phyloP scores from a whole-genome alignment of 257 asterid species.

The Scutellaria baicalensis region DNA sequence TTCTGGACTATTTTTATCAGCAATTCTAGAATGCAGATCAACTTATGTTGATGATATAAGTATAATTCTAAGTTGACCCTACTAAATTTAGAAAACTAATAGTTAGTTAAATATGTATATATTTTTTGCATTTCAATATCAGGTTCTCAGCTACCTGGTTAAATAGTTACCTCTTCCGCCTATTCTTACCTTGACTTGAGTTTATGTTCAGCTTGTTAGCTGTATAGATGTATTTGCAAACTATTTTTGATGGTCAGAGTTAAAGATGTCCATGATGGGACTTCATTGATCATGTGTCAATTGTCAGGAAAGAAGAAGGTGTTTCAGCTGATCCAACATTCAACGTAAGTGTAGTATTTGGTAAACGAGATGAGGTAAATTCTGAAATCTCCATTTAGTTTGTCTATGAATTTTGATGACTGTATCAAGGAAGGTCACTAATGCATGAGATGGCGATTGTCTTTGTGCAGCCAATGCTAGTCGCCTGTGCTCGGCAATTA shows the following conservation, averaged over 20 bases:
- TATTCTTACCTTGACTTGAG: too few species aligned
- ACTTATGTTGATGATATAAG: background rate
- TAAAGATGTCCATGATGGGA: background rate
- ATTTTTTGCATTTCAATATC: background rate
- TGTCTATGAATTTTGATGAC: background rate
- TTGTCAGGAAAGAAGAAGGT: slow-evolving; percentile 85
- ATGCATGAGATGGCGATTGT: slow-evolving; percentile 15
- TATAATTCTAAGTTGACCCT: background rate
- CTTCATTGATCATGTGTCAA: background rate
- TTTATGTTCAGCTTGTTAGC: too few species aligned
- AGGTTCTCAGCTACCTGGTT: background rate
- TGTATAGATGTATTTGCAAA: background rate
- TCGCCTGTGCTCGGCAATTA: slow-evolving; percentile 81
- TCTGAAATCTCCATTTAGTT: background rate
- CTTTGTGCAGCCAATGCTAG: slow-evolving; percentile 72
- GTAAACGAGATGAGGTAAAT: slow-evolving; percentile 83
- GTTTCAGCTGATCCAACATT: slow-evolving; percentile 65
- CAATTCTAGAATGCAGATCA: background rate
- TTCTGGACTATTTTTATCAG: background rate
- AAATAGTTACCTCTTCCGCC: background rate
- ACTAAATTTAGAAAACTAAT: background rate
- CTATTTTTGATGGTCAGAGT: background rate
- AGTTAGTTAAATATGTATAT: background rate
- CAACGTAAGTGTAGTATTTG: slow-evolving; percentile 62
- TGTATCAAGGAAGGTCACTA: slow-evolving; percentile 1